These are phyloP conservation scores for Entomortierella lignicola DNA, from an alignment of 192 early-diverging fungal species.

Conservation along the genomic window DNA sequence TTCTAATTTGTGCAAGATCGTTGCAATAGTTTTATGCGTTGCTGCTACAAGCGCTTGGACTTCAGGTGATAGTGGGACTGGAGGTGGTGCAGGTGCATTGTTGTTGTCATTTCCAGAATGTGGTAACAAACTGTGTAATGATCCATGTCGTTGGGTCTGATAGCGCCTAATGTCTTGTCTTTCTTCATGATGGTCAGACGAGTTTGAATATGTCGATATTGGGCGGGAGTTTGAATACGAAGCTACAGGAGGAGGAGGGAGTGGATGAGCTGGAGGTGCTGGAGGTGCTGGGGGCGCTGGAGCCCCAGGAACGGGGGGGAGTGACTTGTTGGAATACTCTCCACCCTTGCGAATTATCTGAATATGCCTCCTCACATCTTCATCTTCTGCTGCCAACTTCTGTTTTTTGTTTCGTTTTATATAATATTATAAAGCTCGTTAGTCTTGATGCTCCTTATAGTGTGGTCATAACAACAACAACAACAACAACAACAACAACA, in stretches of 20 bases:
- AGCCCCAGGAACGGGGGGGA: conserved; percentile 32
- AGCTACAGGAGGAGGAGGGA: background rate
- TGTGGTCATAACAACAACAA: no score
- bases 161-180: conserved; percentile 17
- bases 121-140: no score
- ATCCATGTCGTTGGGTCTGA: background rate
- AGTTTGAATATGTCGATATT: conserved; percentile 40
- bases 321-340: conserved; percentile 42
- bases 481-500: no score
- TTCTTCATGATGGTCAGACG: conserved; percentile 37
- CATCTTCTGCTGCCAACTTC: conserved; percentile 40
- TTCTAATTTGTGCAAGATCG: conserved; percentile 41
- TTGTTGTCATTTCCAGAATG: background rate
- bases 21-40: conserved; percentile 50
- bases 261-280: no score
- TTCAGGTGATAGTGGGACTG: conserved; percentile 31
- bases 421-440: no score
- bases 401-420: background rate
- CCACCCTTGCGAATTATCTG: conserved; percentile 42
- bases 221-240: conserved; percentile 8
- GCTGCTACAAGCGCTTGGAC: conserved; percentile 36
- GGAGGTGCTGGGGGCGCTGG: no score
- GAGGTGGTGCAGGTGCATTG: conserved; percentile 29
- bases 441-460: no score
- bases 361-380: conserved; percentile 36